Conservation (phyloP, 2,329 filamentous ascomycete species). For the Claviceps pazoutovae region DNA sequence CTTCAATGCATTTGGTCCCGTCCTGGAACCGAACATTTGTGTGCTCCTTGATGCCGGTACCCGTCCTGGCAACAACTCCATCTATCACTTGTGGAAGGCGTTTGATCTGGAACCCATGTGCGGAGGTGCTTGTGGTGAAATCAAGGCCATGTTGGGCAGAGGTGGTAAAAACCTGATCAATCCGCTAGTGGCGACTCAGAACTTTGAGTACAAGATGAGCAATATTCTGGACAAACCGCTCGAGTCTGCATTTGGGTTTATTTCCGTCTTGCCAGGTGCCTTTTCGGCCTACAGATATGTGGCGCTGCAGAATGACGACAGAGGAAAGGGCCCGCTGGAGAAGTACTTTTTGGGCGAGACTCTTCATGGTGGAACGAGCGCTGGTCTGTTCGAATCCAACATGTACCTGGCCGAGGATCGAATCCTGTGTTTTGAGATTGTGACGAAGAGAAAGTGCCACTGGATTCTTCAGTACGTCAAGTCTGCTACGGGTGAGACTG, state of each 20-base stretch:
- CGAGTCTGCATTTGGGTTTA: constrained; percentile 95
- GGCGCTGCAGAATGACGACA: constrained; percentile 92
- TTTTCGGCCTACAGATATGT: constrained; percentile 97
- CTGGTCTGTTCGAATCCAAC: constrained; percentile 95
- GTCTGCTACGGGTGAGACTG: constrained; percentile 89
- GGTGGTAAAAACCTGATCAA: constrained; percentile 81
- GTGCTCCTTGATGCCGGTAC: constrained; percentile 94
- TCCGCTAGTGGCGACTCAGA: constrained; percentile 87
- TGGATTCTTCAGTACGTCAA: constrained; percentile 99
- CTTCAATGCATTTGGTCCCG: constrained; percentile 88
- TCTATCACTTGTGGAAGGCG: constrained; percentile 97
- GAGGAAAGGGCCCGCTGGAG: constrained; percentile 78
- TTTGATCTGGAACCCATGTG: constrained; percentile 98
- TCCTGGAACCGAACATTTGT: constrained; percentile 91
- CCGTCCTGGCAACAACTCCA: constrained; percentile 81
- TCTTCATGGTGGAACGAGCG: constrained; percentile 80
- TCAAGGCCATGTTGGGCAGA: constrained; percentile 89
- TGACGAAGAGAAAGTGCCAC: constrained; percentile 91
- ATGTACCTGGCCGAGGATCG: constrained; percentile 99
- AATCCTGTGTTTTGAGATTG: constrained; percentile 96
- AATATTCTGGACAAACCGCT: constrained; percentile 97
- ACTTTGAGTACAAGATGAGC: constrained; percentile 99
- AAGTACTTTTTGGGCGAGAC: constrained; percentile 97
- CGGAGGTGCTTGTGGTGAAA: constrained; percentile 92
- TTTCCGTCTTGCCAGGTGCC: constrained; percentile 87